These are phyloP conservation scores for Chalciporus chontae DNA, from an alignment of 768 basidiomycete genomes.

Conservation along the genomic window DNA sequence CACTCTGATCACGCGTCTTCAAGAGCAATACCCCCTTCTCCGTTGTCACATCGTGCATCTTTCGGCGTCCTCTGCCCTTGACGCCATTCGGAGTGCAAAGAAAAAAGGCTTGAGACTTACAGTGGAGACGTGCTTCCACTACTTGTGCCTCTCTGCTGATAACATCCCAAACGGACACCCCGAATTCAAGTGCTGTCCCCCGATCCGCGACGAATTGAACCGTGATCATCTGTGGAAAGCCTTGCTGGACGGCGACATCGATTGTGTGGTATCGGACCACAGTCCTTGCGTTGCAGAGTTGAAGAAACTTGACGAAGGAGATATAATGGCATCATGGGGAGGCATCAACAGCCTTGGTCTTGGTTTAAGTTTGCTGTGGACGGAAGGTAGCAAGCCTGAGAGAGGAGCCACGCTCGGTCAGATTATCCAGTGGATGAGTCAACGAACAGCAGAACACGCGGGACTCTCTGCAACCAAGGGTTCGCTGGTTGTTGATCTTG, in stretches of 20 bases:
- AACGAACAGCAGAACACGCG: constrained; percentile 74
- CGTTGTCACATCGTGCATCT: constrained; percentile 95
- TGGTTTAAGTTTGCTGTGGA: constrained; percentile 87
- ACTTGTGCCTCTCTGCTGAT: constrained; percentile 74
- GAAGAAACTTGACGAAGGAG: constrained; percentile 73
- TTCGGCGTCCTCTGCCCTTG: constrained; percentile 80
- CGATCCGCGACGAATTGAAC: constrained; percentile 75
- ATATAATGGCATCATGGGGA: constrained; percentile 92
- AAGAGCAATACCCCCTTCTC: constrained; percentile 57
- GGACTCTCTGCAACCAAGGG: constrained; percentile 73
- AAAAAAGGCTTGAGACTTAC: constrained; percentile 66
- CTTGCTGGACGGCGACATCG: constrained; percentile 76
- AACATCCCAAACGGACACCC: constrained; percentile 72
- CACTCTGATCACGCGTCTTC: constrained; percentile 64
- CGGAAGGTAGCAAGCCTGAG: constrained; percentile 59
- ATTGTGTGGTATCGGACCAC: constrained; percentile 95
- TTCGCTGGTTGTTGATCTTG: constrained; percentile 63
- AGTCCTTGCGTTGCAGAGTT: constrained; percentile 84
- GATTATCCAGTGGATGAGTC: constrained; percentile 74
- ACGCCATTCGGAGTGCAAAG: constrained; percentile 67
- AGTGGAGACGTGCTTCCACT: constrained; percentile 98
- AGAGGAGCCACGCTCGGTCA: constrained; percentile 52
- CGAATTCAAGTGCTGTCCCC: constrained; percentile 96
- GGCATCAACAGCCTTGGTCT: constrained; percentile 90
- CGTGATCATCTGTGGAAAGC: constrained; percentile 78